These are phyloP conservation scores for Ricinus communis DNA, from an alignment of 345 rosid genomes.

Conservation along the genomic window DNA sequence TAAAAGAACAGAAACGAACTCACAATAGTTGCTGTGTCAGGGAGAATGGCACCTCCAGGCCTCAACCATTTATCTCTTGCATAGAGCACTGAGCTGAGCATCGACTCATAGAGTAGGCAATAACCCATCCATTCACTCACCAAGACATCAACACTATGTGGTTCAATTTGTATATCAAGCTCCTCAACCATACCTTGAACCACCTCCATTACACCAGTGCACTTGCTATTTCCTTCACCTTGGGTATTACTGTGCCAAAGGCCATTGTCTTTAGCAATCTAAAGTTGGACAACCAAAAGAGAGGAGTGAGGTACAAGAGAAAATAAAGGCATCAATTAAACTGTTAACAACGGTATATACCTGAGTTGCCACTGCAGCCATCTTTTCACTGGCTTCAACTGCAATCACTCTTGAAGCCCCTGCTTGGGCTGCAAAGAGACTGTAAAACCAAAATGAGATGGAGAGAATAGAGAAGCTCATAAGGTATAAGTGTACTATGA, in stretches of 20 bases:
- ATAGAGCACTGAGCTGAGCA: constrained; percentile 87
- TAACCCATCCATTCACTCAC: constrained; percentile 99
- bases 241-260: constrained; percentile 40
- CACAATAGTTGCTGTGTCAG: constrained; percentile 93
- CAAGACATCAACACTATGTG: constrained; percentile 67
- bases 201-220: constrained; percentile 64
- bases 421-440: constrained; percentile 90
- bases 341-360: constrained; percentile 36
- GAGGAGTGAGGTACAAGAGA: constrained; percentile 10
- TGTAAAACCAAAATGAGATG: constrained; percentile 24
- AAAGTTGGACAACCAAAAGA: constrained; percentile 12
- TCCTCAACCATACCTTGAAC: constrained; percentile 88
- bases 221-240: constrained; percentile 20
- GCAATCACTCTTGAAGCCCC: constrained; percentile 94
- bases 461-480: neutral
- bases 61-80: constrained; percentile 97
- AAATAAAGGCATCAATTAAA: constrained; percentile 11
- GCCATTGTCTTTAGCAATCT: constrained; percentile 85
- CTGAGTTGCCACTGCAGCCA: constrained; percentile 90
- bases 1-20: constrained; percentile 22
- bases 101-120: constrained; percentile 87
- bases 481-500: neutral
- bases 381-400: constrained; percentile 92
- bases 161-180: constrained; percentile 63
- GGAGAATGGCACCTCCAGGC: constrained; percentile 98